Evolutionary conservation across 805 yeast species (phyloP), one percentile per base, ranked within the genome.

Genomic region (Vanderwaltozyma yarrowii): DNA sequence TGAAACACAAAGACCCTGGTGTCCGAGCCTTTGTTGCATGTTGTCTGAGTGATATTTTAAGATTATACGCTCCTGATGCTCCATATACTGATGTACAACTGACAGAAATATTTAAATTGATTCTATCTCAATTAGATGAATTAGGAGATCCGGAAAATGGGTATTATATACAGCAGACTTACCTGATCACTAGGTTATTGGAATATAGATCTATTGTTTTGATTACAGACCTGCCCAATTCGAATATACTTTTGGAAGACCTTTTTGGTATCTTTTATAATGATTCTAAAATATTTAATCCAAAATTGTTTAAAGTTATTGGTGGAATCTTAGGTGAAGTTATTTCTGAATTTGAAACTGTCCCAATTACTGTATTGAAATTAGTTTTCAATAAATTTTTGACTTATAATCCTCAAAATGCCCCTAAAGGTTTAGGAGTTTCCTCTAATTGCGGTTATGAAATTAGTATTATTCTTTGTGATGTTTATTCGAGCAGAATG

Each of bases 21-120:
- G 76, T 87, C 7, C 80, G 77, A 45, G 75, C 88, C 0, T 74
- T 67, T 41, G 71, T 71, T 1, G 77, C 92, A 7, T 80, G 94
- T 51, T 78, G 92, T 45, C 45, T 86, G 7, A 69, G 86, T 5
- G 95, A 87, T 54, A 65, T 88, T 9, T 59, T 87, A 30, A 66
- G 95, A 41, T 57, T 88, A 13, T 80, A 70, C 50, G 96, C 95
- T 0, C 96, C 96, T 0, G 84, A 87, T 54, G 94, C 95, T 6
- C 96, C 96, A 4, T 87, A 71, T 58, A 74, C 81, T 2, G 76
- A 77, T 18, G 45, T 63, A 2, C 78, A 80, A 46, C 64, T 87
- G 28, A 64, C 76, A 1, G 77, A 67, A 4, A 71, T 85, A 15
- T 85, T 87, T 62, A 73, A 69, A 45, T 65, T 83, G 7, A 74